Evolutionary conservation across 805 yeast genomes (phyloP).

Genomic region (Candida railenensis): DNA sequence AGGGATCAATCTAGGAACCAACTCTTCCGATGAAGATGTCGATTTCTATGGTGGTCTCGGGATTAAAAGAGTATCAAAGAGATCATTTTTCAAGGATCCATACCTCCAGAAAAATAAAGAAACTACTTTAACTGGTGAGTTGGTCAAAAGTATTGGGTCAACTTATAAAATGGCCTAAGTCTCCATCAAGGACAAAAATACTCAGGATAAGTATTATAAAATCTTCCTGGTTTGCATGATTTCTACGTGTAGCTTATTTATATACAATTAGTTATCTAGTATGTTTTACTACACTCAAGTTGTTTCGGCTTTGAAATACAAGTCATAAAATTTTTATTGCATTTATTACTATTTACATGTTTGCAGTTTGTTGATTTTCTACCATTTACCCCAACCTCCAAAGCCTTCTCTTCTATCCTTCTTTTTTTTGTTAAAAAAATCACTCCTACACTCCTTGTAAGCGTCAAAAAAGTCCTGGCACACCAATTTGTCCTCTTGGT

Average conservation of each 20-base stretch:
- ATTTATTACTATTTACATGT: not conserved
- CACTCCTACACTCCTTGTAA: constrained; percentile 84
- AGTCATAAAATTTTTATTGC: no score
- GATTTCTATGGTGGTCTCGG: not conserved
- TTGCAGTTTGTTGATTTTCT: no score
- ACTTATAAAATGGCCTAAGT: not conserved
- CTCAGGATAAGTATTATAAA: no score
- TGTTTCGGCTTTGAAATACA: no score
- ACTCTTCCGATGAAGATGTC: not conserved
- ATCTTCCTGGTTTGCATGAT: no score
- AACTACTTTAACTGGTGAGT: not conserved
- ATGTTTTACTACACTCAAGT: no score
- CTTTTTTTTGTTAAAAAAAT: constrained; percentile 38
- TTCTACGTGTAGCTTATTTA: no score
- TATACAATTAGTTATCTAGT: no score
- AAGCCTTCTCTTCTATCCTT: constrained; percentile 36
- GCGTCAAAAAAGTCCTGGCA: constrained; percentile 83
- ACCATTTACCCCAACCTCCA: constrained; percentile 47
- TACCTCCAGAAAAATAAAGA: not conserved
- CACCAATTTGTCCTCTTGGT: constrained; percentile 65
- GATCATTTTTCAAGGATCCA: not conserved
- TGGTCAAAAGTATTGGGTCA: not conserved
- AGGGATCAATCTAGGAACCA: not conserved
- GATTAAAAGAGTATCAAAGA: not conserved
- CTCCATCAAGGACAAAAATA: no score